Base-by-base conservation (phyloP, 495 filamentous ascomycete species). In the Trichoderma reesei region DNA sequence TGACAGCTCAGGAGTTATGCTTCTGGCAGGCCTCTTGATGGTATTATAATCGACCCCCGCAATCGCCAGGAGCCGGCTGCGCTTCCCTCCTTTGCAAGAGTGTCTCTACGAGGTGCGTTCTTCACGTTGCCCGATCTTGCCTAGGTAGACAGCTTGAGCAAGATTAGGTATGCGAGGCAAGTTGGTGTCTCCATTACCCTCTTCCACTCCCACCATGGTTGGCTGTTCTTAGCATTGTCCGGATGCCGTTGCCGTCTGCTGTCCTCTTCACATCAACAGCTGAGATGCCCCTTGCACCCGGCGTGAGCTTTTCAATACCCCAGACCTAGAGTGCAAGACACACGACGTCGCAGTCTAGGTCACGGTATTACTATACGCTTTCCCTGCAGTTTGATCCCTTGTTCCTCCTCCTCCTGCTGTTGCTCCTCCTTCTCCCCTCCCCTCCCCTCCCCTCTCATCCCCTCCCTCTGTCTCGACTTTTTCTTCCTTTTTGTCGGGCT, bases 21-120 rank as follows among this genome's bases (percentile, higher is more conserved):
- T 26, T 26, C 26, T 26, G 38, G 38, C 6, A 39, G 51, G 5
- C 26, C 51, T 26, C 16, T 9, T 11, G 9, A 14, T 26, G 31
- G 51, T 56, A 56, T 56, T 56, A 56, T 56, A 56, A 56, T 5
- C 26, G 34, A 34, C 26, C 51, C 51, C 51, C 51, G 51, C 51
- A 56, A 16, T 33, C 51, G 31, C 33, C 26, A 56, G 44, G 20
- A 16, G 9, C 44, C 44, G 20, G 18, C 44, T 48, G 16, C 44
- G n/a, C 7, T 48, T 48, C n/a, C 1, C 3, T 20, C 44, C 4
- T 8, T 48, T 48, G 44, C 44, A 8, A 48, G 18, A 18, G 1
- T 26, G 18, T 4, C 18, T 48, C 5, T 6, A 3, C 26, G 26
- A 26, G 1, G 26, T 26, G 26, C 16, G 26, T 18, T 48, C 44